Percentiles rank a stretch among this genome's conserved stretches.
Conservation (phyloP, 2,329 filamentous ascomycete genomes). For the Aspergillus sp. region DNA sequence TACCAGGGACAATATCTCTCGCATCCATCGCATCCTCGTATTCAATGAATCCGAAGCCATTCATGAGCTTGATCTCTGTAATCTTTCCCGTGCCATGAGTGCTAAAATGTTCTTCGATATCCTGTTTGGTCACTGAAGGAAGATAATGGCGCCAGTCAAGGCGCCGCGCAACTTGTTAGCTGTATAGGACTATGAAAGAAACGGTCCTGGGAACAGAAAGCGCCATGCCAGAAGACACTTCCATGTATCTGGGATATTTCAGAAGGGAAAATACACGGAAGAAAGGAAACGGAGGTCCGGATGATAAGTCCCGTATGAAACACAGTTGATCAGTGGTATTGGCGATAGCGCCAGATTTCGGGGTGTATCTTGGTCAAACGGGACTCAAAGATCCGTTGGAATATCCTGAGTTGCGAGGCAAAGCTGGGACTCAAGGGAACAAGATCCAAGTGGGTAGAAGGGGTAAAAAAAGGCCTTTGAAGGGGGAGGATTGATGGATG, state of each 20-base stretch:
- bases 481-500: slow-evolving; percentile 36
- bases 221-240: slow-evolving; percentile 24
- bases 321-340: slow-evolving; percentile 5
- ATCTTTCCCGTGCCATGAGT: slow-evolving; percentile 97
- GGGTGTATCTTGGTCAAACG: slow-evolving; percentile 18
- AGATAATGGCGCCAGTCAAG: slow-evolving; percentile 33
- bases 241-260: slow-evolving; percentile 12
- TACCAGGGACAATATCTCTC: slow-evolving; percentile 96
- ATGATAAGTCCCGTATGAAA: slow-evolving; percentile 1
- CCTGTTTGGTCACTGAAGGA: slow-evolving; percentile 86
- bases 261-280: slow-evolving; percentile 12
- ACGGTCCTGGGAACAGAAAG: slow-evolving; percentile 29
- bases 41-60: slow-evolving; percentile 99
- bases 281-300: slow-evolving; percentile 12
- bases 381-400: slow-evolving; percentile 23
- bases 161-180: slow-evolving; percentile 39
- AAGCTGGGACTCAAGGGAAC: slow-evolving; percentile 12
- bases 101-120: slow-evolving; percentile 94
- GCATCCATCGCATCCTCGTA: slow-evolving; percentile 99
- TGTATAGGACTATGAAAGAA: slow-evolving; percentile 23
- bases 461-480: slow-evolving; percentile 27
- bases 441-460: slow-evolving; percentile 28
- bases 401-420: slow-evolving; percentile 19
- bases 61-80: slow-evolving; percentile 99
- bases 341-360: slow-evolving; percentile 11